These are phyloP conservation scores for Aspergillus aculeatinus DNA, from an alignment of 2,329 filamentous ascomycete genomes.

Conservation along the genomic window DNA sequence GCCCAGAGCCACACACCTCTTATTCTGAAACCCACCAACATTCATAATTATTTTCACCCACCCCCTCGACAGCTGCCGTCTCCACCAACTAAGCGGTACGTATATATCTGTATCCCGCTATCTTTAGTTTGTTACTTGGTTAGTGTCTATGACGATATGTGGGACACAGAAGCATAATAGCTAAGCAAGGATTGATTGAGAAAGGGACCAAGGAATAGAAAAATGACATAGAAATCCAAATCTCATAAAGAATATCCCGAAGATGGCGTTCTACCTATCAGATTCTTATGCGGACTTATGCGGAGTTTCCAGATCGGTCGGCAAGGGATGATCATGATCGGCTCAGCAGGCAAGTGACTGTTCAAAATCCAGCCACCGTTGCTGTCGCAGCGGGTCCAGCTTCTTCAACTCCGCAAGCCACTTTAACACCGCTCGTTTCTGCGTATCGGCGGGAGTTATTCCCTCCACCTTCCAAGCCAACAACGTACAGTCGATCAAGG, in stretches of 20 bases:
- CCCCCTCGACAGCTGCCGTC: too few relatives aligned
- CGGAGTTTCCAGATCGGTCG: neutral
- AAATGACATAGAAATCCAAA: neutral
- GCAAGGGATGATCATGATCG: constrained; percentile 16
- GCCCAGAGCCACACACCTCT: constrained; percentile 9
- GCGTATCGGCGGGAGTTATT: constrained; percentile 45
- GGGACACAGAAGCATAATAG: neutral
- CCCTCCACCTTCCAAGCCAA: constrained; percentile 54
- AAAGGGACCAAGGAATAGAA: constrained; percentile 5
- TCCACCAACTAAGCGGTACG: neutral
- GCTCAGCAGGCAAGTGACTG: constrained; percentile 38
- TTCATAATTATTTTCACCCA: neutral
- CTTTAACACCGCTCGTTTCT: constrained; percentile 44
- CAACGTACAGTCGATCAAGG: constrained; percentile 72
- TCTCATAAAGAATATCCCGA: neutral
- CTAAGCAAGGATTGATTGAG: constrained; percentile 5
- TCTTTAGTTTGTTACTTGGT: neutral
- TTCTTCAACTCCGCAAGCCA: constrained; percentile 67
- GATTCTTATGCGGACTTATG: neutral
- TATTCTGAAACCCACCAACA: constrained; percentile 14
- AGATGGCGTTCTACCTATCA: constrained; percentile 2
- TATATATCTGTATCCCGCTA: neutral
- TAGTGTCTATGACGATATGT: neutral
- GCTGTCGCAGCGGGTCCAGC: constrained; percentile 71
- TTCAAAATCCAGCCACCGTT: constrained; percentile 73